Evolutionary conservation across 352 stramenopile genomes (phyloP).

Genomic region (Pythium chondricola): DNA sequence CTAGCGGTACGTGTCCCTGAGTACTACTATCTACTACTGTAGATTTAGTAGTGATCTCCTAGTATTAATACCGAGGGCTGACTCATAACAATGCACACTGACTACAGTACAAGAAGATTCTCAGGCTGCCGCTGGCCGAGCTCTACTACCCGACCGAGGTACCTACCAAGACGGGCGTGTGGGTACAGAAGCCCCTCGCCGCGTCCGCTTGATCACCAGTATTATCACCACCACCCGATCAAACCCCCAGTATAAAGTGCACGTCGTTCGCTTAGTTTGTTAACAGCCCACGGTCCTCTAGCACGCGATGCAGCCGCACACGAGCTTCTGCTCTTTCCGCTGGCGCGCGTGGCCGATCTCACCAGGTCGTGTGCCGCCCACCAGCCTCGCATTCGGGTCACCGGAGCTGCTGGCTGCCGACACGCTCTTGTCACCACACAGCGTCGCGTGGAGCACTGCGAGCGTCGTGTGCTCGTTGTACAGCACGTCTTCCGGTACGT

Average conservation of each 20-base stretch:
- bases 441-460: slow-evolving; percentile 68
- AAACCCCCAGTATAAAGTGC: neutral
- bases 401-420: slow-evolving; percentile 5
- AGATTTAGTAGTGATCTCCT: neutral
- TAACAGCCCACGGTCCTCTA: no score
- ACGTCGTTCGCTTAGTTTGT: no score
- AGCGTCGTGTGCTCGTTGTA: slow-evolving; percentile 87
- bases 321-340: slow-evolving; percentile 46
- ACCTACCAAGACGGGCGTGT: no score
- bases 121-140: slow-evolving; percentile 32
- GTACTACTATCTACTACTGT: neutral
- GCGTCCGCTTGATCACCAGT: neutral
- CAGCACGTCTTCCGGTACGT: slow-evolving; percentile 91
- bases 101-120: slow-evolving; percentile 74
- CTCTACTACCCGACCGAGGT: slow-evolving; percentile 37
- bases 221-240: neutral
- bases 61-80: no score
- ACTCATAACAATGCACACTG: neutral
- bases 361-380: slow-evolving; percentile 4
- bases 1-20: slow-evolving; percentile 62
- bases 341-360: neutral
- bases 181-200: neutral
- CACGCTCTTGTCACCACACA: slow-evolving; percentile 36
- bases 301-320: slow-evolving; percentile 72
- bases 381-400: slow-evolving; percentile 21